phyloP scores from a whole-genome alignment of 345 rosid species.

The Erucastrum elatum region DNA sequence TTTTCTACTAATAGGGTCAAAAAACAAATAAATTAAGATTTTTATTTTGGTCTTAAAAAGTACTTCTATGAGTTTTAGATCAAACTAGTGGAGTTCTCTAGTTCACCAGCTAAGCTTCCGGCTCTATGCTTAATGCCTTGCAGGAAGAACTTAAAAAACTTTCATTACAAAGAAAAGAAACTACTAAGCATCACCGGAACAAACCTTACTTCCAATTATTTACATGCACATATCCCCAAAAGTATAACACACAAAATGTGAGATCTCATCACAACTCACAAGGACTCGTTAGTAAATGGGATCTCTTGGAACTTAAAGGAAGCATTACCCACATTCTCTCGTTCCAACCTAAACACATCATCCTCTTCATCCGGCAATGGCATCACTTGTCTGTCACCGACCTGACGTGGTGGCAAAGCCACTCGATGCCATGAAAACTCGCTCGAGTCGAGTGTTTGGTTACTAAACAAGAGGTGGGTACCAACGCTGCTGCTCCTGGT shows the following conservation, averaged over 20 bases:
- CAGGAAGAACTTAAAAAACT: neutral
- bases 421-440: conserved; percentile 35
- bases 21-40: too few relatives aligned
- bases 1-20: neutral
- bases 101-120: neutral
- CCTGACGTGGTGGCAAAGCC: conserved; percentile 42
- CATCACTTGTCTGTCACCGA: conserved; percentile 60
- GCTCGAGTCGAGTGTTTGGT: conserved; percentile 26
- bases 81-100: neutral
- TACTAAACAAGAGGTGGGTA: conserved; percentile 32
- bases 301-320: conserved; percentile 89
- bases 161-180: neutral
- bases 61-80: neutral
- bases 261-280: conserved; percentile 28
- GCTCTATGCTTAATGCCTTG: neutral
- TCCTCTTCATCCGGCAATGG: conserved; percentile 47
- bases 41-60: neutral
- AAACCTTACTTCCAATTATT: conserved; percentile 7
- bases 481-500: conserved; percentile 31
- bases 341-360: conserved; percentile 38
- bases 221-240: conserved; percentile 24
- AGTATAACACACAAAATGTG: neutral
- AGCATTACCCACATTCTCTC: conserved; percentile 71
- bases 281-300: conserved; percentile 52
- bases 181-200: neutral